Conservation (phyloP, 495 filamentous ascomycete species). For the Penicillium manginii region DNA sequence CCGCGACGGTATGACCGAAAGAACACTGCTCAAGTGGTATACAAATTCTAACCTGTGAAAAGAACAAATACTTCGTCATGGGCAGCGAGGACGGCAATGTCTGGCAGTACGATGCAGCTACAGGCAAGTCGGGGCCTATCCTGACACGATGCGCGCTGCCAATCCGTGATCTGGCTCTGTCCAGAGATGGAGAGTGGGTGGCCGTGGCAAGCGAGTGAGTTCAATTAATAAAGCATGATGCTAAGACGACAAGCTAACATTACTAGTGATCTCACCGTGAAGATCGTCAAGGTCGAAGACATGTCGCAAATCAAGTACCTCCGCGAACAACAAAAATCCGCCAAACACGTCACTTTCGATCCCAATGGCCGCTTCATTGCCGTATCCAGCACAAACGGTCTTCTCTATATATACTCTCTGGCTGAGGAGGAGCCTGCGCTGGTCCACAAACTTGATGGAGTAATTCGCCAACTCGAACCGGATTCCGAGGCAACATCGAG, state of each 20-base stretch:
- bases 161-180: constrained; percentile 82
- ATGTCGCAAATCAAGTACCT: constrained; percentile 74
- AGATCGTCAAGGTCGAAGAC: constrained; percentile 80
- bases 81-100: constrained; percentile 94
- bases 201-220: constrained; percentile 92
- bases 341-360: constrained; percentile 89
- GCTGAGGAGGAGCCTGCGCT: constrained; percentile 79
- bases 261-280: constrained; percentile 77
- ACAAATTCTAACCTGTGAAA: constrained; percentile 6
- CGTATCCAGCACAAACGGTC: constrained; percentile 84
- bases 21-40: background rate
- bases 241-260: constrained; percentile 15
- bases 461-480: constrained; percentile 77
- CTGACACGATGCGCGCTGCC: constrained; percentile 80
- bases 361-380: constrained; percentile 75
- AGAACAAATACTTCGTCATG: constrained; percentile 80
- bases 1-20: constrained; percentile 62
- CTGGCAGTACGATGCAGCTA: constrained; percentile 77
- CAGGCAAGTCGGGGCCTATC: constrained; percentile 71
- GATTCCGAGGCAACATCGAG: constrained; percentile 77
- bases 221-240: background rate
- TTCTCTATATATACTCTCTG: constrained; percentile 87
- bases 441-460: constrained; percentile 78
- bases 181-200: constrained; percentile 81
- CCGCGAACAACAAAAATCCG: constrained; percentile 77